A percentile compares a stretch with the other conserved stretches of the same genome.
These are phyloP conservation scores for Leptographium lundbergii DNA, from an alignment of 2,329 filamentous ascomycete species.

Conservation along the genomic window DNA sequence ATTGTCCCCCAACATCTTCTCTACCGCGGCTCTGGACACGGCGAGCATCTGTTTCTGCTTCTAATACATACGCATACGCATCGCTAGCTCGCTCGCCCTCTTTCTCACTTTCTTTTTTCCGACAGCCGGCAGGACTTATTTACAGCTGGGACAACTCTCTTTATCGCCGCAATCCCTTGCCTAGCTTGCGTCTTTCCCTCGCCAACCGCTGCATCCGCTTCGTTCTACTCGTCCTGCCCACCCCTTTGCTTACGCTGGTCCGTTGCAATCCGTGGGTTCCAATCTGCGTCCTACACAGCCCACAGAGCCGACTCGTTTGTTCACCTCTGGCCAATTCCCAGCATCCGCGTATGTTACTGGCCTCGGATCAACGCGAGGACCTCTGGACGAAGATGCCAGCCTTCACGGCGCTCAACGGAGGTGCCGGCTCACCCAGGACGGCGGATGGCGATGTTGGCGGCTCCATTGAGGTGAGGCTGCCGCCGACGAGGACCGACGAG, in stretches of 20 bases:
- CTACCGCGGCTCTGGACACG: too few species aligned
- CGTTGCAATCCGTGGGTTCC: slow-evolving; percentile 8
- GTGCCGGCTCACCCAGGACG: slow-evolving; percentile 27
- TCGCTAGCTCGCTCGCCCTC: too few species aligned
- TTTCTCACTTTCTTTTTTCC: neutral
- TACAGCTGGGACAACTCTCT: neutral
- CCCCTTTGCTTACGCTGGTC: slow-evolving; percentile 10
- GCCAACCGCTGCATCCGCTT: neutral
- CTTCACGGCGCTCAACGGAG: slow-evolving; percentile 37
- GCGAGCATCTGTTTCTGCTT: too few species aligned
- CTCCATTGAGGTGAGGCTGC: slow-evolving; percentile 13
- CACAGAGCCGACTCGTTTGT: too few species aligned
- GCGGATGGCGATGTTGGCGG: slow-evolving; percentile 1
- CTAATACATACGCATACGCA: too few species aligned
- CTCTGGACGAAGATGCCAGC: slow-evolving; percentile 29
- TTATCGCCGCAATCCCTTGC: neutral
- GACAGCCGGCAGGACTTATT: neutral
- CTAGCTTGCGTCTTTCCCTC: neutral
- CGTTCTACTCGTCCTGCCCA: too few species aligned
- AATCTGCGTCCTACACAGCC: too few species aligned
- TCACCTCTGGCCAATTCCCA: neutral
- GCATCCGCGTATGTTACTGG: slow-evolving; percentile 5
- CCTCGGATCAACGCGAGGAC: slow-evolving; percentile 7
- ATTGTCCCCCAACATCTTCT: too few species aligned
- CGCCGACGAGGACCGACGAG: slow-evolving; percentile 21